These are phyloP conservation scores for Drosera spatulata DNA, from an alignment of 179 eudicot species.

Conservation along the genomic window DNA sequence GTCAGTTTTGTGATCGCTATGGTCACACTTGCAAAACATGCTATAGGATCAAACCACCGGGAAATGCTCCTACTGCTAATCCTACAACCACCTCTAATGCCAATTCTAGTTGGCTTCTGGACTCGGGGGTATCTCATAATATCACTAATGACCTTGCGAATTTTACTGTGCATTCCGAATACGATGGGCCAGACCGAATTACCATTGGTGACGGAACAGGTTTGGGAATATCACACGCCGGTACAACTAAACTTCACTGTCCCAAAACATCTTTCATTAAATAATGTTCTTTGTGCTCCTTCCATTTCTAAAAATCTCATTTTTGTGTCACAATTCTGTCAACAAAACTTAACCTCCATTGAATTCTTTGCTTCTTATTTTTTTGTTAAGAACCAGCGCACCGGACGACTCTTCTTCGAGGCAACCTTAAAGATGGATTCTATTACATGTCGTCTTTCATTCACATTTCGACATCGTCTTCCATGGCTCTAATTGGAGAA, in stretches of 20 bases:
- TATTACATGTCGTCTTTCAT: slow-evolving; percentile 1
- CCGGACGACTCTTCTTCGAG: slow-evolving; percentile 1
- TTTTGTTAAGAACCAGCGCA: slow-evolving; percentile 3
- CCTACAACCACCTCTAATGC: not conserved
- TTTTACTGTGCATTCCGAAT: slow-evolving; percentile 4
- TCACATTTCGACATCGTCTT: not conserved
- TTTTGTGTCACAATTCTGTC: slow-evolving; percentile 6
- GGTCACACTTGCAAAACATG: too few species aligned
- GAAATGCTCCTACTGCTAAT: not conserved
- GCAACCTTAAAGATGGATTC: not conserved
- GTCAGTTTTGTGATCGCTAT: too few species aligned
- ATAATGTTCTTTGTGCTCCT: slow-evolving; percentile 6
- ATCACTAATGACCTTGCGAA: slow-evolving; percentile 2
- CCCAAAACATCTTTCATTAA: not conserved
- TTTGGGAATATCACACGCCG: not conserved
- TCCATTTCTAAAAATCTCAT: slow-evolving; percentile 1
- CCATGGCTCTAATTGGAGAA: not conserved
- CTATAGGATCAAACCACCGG: not conserved
- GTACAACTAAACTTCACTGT: not conserved
- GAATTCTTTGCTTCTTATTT: slow-evolving; percentile 5
- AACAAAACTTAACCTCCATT: not conserved
- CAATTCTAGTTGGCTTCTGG: not conserved
- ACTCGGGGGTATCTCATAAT: slow-evolving; percentile 6
- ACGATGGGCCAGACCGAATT: slow-evolving; percentile 7
- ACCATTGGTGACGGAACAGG: slow-evolving; percentile 6